Conservation (phyloP, 331 rosid species). For the Ulmus americana region DNA sequence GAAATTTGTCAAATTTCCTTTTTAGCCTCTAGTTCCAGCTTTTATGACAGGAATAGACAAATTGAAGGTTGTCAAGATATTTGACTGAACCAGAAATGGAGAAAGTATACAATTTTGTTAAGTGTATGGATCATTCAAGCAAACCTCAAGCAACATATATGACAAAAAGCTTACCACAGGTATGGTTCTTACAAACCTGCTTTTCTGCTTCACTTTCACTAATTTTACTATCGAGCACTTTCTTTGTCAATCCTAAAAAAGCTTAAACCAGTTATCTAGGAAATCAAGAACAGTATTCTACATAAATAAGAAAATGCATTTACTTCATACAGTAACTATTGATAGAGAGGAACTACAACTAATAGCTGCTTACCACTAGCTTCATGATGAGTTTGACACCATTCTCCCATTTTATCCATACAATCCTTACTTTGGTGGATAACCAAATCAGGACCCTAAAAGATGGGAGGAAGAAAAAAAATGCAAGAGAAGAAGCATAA, state of each 20-base stretch:
- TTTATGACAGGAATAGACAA: background rate
- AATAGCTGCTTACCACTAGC: slow-evolving; percentile 73
- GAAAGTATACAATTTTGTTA: background rate
- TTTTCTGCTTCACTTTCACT: slow-evolving; percentile 85
- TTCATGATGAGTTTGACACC: slow-evolving; percentile 89
- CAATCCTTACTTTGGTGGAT: slow-evolving; percentile 80
- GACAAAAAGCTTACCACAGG: slow-evolving; percentile 7
- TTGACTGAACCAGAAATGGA: background rate
- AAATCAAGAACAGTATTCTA: slow-evolving; percentile 12
- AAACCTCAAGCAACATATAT: background rate
- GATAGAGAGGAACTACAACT: slow-evolving; percentile 13
- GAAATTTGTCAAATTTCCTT: background rate
- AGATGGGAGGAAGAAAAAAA: slow-evolving; percentile 6
- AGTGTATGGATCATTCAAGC: too few species aligned
- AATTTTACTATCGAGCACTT: slow-evolving; percentile 60
- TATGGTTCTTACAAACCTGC: slow-evolving; percentile 50
- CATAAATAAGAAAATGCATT: background rate
- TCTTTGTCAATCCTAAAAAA: slow-evolving; percentile 63
- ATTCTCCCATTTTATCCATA: slow-evolving; percentile 86
- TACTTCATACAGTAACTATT: slow-evolving; percentile 6
- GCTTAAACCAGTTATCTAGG: slow-evolving; percentile 19
- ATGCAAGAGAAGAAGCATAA: background rate
- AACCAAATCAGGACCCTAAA: slow-evolving; percentile 94
- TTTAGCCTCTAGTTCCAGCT: background rate
- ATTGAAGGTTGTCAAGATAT: background rate